phyloP scores from a whole-genome alignment of 208 protist species.

The Leishmania lainsoni region DNA sequence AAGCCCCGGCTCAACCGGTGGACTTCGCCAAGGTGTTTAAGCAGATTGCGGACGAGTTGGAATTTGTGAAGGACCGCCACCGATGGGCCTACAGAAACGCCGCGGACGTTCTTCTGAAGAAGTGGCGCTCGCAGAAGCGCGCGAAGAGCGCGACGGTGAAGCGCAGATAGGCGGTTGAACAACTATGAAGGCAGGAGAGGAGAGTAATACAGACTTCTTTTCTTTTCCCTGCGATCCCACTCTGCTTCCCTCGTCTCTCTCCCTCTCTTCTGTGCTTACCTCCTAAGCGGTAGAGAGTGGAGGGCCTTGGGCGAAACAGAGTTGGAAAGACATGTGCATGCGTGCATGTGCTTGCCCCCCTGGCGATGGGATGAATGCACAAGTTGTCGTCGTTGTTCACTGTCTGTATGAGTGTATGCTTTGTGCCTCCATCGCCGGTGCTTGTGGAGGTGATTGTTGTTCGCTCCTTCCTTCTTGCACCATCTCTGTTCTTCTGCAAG shows the following conservation, averaged over 20 bases:
- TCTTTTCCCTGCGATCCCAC: neutral
- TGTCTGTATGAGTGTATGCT: neutral
- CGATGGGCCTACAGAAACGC: slow-evolving; percentile 74
- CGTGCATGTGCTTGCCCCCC: neutral
- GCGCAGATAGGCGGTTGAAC: slow-evolving; percentile 4
- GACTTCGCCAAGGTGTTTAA: slow-evolving; percentile 86
- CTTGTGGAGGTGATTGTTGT: neutral
- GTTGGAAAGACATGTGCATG: neutral
- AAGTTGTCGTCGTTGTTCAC: neutral
- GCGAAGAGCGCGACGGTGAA: slow-evolving; percentile 18
- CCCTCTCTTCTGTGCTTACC: neutral
- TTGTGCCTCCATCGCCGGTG: neutral
- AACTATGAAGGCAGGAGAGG: neutral
- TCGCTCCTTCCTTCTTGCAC: too few relatives aligned
- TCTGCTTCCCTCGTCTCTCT: neutral
- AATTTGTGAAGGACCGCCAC: slow-evolving; percentile 71
- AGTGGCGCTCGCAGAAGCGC: slow-evolving; percentile 48
- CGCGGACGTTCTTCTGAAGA: slow-evolving; percentile 60
- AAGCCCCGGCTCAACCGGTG: slow-evolving; percentile 57
- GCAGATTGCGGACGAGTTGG: slow-evolving; percentile 71
- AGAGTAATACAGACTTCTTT: neutral
- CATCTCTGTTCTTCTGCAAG: neutral
- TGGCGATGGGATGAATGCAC: neutral
- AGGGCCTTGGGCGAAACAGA: neutral
- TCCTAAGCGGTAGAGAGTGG: neutral